phyloP scores from a whole-genome alignment of 805 yeast genomes.

The Barnettozyma botsteinii region DNA sequence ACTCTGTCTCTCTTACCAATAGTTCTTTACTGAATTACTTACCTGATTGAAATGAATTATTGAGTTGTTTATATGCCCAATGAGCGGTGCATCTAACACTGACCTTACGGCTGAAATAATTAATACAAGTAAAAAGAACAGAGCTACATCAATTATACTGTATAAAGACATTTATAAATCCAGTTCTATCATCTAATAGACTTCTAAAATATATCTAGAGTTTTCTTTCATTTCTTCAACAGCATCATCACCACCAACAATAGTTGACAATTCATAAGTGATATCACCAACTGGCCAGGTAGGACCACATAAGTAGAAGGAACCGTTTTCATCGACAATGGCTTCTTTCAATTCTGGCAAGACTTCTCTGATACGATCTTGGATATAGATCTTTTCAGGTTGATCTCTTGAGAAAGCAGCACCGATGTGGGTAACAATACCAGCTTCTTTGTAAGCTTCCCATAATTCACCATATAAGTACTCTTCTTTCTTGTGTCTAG shows the following conservation, averaged over 20 bases:
- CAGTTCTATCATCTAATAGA: constrained; percentile 66
- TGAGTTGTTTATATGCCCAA: no score
- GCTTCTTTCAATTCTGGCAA: constrained; percentile 71
- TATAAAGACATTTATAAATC: no score
- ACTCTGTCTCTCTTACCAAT: no score
- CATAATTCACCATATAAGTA: constrained; percentile 94
- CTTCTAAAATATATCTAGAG: constrained; percentile 90
- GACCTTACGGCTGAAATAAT: neutral
- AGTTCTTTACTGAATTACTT: no score
- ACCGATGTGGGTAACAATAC: constrained; percentile 87
- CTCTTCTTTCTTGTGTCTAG: constrained; percentile 93
- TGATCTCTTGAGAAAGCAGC: constrained; percentile 99
- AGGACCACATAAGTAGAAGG: constrained; percentile 96
- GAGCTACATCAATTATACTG: neutral
- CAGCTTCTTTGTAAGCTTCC: constrained; percentile 94
- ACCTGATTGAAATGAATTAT: no score
- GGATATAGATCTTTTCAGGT: constrained; percentile 89
- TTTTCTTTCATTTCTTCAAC: constrained; percentile 92
- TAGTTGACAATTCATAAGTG: constrained; percentile 81
- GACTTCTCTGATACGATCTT: constrained; percentile 82
- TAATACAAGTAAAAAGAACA: neutral
- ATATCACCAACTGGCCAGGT: constrained; percentile 99
- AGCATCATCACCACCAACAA: constrained; percentile 69
- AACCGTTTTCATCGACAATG: constrained; percentile 71
- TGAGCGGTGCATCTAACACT: no score